Percentiles rank a stretch among this genome's conserved stretches.
Conservation (phyloP, 176 grass and related monocot species). For the Triticum timopheevii region DNA sequence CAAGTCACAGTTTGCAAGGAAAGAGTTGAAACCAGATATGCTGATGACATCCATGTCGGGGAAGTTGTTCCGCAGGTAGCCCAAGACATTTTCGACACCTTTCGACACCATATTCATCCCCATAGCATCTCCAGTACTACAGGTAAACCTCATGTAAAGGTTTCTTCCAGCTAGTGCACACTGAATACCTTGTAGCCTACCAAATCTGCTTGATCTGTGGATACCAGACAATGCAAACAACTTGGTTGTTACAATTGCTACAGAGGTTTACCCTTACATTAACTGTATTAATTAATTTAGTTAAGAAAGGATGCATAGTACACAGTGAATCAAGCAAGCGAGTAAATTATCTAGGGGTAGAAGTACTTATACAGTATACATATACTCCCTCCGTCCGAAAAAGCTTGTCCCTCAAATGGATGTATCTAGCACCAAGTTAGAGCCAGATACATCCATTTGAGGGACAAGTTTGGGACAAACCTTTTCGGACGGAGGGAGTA, state of each 20-base stretch:
- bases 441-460: no score
- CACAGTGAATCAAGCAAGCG: neutral
- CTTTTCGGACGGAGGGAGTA: no score
- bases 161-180: constrained; percentile 84
- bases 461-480: no score
- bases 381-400: neutral
- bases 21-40: constrained; percentile 63
- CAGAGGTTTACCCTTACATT: neutral
- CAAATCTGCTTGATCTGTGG: constrained; percentile 81
- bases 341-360: neutral
- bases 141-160: constrained; percentile 69
- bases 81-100: constrained; percentile 81
- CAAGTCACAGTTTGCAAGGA: constrained; percentile 15
- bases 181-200: constrained; percentile 56
- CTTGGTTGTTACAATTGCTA: constrained; percentile 2
- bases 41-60: constrained; percentile 78
- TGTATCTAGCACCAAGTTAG: no score
- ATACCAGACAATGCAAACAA: constrained; percentile 17
- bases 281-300: neutral
- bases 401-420: no score
- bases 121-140: constrained; percentile 89
- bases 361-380: neutral
- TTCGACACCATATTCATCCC: constrained; percentile 94
- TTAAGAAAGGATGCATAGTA: constrained; percentile 5
- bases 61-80: constrained; percentile 57